These are phyloP conservation scores for Cladosporium sp. DNA, from an alignment of 2,329 filamentous ascomycete species.

Conservation along the genomic window DNA sequence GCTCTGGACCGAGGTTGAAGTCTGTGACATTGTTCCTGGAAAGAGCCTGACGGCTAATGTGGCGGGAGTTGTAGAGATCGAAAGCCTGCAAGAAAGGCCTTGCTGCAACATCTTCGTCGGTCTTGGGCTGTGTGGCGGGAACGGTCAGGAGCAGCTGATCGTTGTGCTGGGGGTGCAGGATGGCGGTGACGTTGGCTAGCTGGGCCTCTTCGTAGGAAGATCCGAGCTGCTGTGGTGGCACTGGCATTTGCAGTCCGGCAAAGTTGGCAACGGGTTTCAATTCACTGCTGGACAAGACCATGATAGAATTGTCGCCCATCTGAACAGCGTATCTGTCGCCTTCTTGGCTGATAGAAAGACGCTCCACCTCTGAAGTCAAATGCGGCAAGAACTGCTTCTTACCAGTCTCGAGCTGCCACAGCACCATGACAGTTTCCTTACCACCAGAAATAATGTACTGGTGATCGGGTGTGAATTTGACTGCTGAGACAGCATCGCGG, in stretches of 20 bases:
- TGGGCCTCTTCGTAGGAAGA: constrained; percentile 8
- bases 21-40: constrained; percentile 83
- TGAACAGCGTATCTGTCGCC: constrained; percentile 80
- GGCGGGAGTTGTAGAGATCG: constrained; percentile 72
- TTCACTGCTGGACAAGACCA: constrained; percentile 86
- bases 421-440: constrained; percentile 77
- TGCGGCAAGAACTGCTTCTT: constrained; percentile 83
- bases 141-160: constrained; percentile 44
- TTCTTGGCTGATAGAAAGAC: constrained; percentile 71
- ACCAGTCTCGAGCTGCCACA: constrained; percentile 90
- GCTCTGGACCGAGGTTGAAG: constrained; percentile 67
- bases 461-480: constrained; percentile 94
- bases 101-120: constrained; percentile 30
- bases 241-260: constrained; percentile 65
- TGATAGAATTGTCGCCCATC: constrained; percentile 85
- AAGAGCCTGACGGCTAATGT: constrained; percentile 80
- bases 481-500: constrained; percentile 69
- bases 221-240: constrained; percentile 34
- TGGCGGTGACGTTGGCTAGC: constrained; percentile 27
- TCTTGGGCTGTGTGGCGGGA: constrained; percentile 47
- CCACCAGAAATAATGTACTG: constrained; percentile 95
- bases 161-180: constrained; percentile 37
- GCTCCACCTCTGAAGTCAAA: constrained; percentile 77
- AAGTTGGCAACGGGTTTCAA: constrained; percentile 79
- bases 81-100: constrained; percentile 74